Percentiles rank a stretch among this genome's conserved stretches.
Evolutionary conservation across 371 early-diverging fungal species (phyloP).

Genomic region (Syncephalis plumigaleata): DNA sequence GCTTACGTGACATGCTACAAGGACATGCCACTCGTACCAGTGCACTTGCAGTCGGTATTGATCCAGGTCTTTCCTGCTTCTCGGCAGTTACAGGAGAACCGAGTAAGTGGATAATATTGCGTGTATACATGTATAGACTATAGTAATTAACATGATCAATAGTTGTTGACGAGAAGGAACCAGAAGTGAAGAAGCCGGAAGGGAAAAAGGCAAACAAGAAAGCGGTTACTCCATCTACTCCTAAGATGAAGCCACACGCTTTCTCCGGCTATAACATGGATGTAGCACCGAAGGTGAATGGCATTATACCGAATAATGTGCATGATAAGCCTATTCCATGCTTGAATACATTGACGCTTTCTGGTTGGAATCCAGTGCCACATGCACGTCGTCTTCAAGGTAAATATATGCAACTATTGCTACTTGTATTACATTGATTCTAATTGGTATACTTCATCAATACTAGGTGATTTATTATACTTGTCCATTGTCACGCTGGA

Average conservation of each 20-base stretch:
- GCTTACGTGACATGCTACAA: constrained; percentile 68
- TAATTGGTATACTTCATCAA: too few species aligned
- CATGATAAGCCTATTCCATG: constrained; percentile 39
- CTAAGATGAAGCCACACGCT: constrained; percentile 14
- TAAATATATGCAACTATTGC: not conserved
- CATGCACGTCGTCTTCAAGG: constrained; percentile 54
- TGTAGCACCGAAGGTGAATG: constrained; percentile 26
- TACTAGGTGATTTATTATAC: constrained; percentile 63
- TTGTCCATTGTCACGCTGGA: constrained; percentile 68
- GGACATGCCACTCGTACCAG: constrained; percentile 13
- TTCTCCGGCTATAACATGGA: constrained; percentile 36
- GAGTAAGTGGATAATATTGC: constrained; percentile 1
- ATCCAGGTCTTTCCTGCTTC: constrained; percentile 48
- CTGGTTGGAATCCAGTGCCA: constrained; percentile 88
- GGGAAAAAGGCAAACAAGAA: constrained; percentile 13
- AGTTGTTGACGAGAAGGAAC: constrained; percentile 13
- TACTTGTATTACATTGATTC: not conserved
- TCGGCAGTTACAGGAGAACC: constrained; percentile 37
- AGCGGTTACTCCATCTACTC: constrained; percentile 17
- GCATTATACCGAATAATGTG: constrained; percentile 32
- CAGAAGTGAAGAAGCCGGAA: too few species aligned
- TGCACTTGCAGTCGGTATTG: constrained; percentile 41
- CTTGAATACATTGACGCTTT: constrained; percentile 53
- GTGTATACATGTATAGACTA: not conserved
- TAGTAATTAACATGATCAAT: not conserved